Evolutionary conservation across 352 stramenopile species (phyloP).

Genomic region (Globisporangium irregulare): DNA sequence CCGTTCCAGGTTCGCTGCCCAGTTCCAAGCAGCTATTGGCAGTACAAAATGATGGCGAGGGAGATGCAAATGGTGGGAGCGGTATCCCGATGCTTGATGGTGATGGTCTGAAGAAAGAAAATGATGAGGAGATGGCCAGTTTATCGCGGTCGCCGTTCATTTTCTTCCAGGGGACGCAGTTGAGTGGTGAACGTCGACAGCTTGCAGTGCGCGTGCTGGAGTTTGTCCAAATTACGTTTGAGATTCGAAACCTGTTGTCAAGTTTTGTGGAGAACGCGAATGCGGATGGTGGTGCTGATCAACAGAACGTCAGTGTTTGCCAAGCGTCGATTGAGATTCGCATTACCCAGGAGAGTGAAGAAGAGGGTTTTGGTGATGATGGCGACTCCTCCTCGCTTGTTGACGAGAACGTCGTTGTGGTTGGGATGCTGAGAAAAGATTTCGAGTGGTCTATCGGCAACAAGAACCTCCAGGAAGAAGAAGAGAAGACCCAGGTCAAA

Average conservation of each 20-base stretch:
- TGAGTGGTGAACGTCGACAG: background rate
- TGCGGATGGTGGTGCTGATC: background rate
- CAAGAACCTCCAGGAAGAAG: background rate
- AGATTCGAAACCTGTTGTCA: background rate
- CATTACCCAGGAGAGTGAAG: conserved; percentile 34
- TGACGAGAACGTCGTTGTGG: conserved; percentile 33
- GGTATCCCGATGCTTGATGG: conserved; percentile 8
- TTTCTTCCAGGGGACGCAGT: conserved; percentile 14
- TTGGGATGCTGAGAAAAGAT: conserved; percentile 32
- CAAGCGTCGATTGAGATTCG: conserved; percentile 24
- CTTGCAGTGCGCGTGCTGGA: conserved; percentile 14
- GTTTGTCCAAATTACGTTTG: conserved; percentile 13
- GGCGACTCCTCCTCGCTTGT: conserved; percentile 10
- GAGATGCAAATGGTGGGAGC: background rate
- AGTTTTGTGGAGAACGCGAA: background rate
- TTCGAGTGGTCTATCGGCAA: conserved; percentile 20
- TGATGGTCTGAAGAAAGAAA: background rate
- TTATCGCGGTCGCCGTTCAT: conserved; percentile 13
- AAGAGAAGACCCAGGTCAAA: conserved; percentile 12
- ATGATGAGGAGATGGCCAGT: background rate
- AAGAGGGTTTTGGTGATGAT: background rate
- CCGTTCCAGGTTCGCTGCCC: conserved; percentile 1
- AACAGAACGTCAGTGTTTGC: background rate
- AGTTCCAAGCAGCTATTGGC: background rate
- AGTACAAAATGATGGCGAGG: background rate